Base-by-base conservation (phyloP, 2,329 filamentous ascomycete species). In the Clonostachys chloroleuca region DNA sequence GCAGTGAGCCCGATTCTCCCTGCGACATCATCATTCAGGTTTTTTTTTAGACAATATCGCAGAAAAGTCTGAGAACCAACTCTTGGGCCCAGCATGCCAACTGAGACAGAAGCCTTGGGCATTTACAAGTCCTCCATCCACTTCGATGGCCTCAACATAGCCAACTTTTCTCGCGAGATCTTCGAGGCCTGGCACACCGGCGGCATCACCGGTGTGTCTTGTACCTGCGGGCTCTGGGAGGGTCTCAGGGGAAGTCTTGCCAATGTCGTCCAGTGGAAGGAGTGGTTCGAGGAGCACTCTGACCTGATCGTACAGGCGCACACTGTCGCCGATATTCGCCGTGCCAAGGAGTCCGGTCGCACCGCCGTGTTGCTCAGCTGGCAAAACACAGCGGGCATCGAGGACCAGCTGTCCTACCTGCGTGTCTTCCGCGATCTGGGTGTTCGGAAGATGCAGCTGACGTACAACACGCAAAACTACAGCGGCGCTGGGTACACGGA, bases 391-490 rank as follows among this genome's bases (percentile, higher is more conserved):
- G 60, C 67, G 1, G 66, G 65, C 5, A 69, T 69, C 46, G 66
- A 70, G 49, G 61, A 71, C 49, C 58, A 63, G 42, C 54, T 67
- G 17, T 55, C 66, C 43, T 66, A 68, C 49, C 51, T 70, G 12
- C 53, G 67, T 10, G 61, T 70, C 5, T 69, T 70, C 52, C 58
- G 63, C 14, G 66, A 70, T 45, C 53, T 69, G 14, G 67, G 66
- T 33, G 65, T 70, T 9, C 59, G 62, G 14, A 68, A 70, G 51
- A 69, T 69, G 67, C 66, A 70, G 52, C 57, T 70, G 42, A 70
- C 66, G 2, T 69, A 68, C 57, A 70, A 69, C 46, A 68, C 65
- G 6, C 65, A 69, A 42, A 69, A 69, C 51, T 69, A 69, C 56
- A 64, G 62, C 8, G 66, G 66, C 8, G 61, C 64, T 2, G 66